phyloP scores from a whole-genome alignment of 176 grass and related monocot genomes.

The Urochloa ruziziensis region DNA sequence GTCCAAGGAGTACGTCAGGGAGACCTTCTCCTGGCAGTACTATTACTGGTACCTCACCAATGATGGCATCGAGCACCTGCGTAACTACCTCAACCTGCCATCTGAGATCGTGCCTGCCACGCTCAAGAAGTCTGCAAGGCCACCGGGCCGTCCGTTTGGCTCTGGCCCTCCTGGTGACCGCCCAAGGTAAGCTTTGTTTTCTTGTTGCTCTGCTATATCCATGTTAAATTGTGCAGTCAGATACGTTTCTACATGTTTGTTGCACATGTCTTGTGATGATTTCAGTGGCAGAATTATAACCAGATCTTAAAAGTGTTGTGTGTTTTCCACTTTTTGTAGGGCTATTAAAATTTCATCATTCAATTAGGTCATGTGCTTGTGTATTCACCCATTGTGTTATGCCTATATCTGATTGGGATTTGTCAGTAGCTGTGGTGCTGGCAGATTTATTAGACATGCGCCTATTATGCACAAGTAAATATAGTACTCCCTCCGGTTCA shows the following conservation, averaged over 20 bases:
- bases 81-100: conserved; percentile 84
- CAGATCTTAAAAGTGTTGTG: not conserved
- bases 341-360: no score
- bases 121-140: conserved; percentile 86
- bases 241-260: not conserved
- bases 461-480: no score
- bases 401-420: no score
- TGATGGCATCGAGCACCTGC: conserved; percentile 87
- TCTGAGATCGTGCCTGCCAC: conserved; percentile 94
- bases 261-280: not conserved
- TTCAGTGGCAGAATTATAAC: not conserved
- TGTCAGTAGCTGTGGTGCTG: no score
- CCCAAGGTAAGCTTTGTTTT: conserved; percentile 53
- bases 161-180: conserved; percentile 84
- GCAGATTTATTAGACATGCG: no score
- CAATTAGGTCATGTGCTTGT: not conserved
- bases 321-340: not conserved
- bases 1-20: conserved; percentile 96
- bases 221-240: not conserved
- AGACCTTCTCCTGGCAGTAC: conserved; percentile 92
- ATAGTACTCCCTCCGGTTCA: no score
- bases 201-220: not conserved
- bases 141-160: conserved; percentile 65
- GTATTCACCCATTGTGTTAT: not conserved
- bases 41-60: conserved; percentile 99